A percentile compares a stretch with the other conserved stretches of the same genome.
phyloP scores from a whole-genome alignment of 768 basidiomycete genomes.

The Phlebiopsis flavidoalba region DNA sequence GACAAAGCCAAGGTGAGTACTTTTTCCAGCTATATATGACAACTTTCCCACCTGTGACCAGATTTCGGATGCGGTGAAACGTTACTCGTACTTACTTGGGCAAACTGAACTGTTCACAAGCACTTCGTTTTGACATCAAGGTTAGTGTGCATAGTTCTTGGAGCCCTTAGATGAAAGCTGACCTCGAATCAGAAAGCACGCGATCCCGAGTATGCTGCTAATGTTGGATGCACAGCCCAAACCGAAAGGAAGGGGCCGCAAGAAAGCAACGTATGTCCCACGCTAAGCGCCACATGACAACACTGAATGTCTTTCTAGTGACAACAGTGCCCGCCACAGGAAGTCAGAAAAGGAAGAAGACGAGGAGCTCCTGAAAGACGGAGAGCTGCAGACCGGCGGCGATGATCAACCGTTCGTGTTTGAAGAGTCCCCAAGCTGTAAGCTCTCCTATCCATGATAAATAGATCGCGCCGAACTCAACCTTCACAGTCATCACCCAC shows the following conservation, averaged over 20 bases:
- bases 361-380: slow-evolving; percentile 88
- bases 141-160: slow-evolving; percentile 30
- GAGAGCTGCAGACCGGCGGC: slow-evolving; percentile 72
- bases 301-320: slow-evolving; percentile 36
- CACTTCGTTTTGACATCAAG: slow-evolving; percentile 98
- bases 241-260: slow-evolving; percentile 78
- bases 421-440: slow-evolving; percentile 90
- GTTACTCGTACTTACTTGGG: slow-evolving; percentile 95
- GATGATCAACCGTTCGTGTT: slow-evolving; percentile 92
- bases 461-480: not conserved
- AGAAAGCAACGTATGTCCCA: slow-evolving; percentile 66
- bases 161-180: not conserved
- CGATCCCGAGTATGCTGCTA: slow-evolving; percentile 90
- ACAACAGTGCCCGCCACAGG: slow-evolving; percentile 75
- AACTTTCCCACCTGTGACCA: slow-evolving; percentile 27
- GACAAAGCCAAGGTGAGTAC: slow-evolving; percentile 77
- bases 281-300: not conserved
- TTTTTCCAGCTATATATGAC: not conserved
- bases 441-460: not conserved
- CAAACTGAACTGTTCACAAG: slow-evolving; percentile 97
- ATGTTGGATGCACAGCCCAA: slow-evolving; percentile 85
- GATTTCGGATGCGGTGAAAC: slow-evolving; percentile 92
- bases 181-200: slow-evolving; percentile 59
- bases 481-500: slow-evolving; percentile 65
- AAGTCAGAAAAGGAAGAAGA: slow-evolving; percentile 99